A percentile compares a stretch with the other conserved stretches of the same genome.
phyloP scores from a whole-genome alignment of 2,329 filamentous ascomycete species.

The Dryadomyces quercivorus region DNA sequence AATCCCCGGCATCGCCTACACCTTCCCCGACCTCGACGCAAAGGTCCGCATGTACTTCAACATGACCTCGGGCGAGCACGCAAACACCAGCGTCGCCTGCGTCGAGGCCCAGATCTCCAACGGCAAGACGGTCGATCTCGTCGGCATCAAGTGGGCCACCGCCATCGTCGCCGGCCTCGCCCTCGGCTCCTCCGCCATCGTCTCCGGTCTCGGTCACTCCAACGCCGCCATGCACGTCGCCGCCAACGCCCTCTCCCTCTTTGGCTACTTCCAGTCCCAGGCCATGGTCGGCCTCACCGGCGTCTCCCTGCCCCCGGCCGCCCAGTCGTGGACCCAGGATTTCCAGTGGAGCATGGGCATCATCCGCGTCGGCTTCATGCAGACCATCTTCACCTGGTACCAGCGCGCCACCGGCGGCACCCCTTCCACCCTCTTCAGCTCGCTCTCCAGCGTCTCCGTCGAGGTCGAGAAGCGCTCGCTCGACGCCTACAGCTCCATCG shows the following conservation, averaged over 20 bases:
- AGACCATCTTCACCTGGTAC: slow-evolving; percentile 76
- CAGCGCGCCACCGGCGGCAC: slow-evolving; percentile 73
- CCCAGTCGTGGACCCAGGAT: slow-evolving; percentile 78
- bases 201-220: slow-evolving; percentile 71
- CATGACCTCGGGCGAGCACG: slow-evolving; percentile 32
- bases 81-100: slow-evolving; percentile 55
- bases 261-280: slow-evolving; percentile 78
- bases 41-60: slow-evolving; percentile 65
- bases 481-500: slow-evolving; percentile 10
- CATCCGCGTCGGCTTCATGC: slow-evolving; percentile 66
- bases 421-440: slow-evolving; percentile 60
- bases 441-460: slow-evolving; percentile 57
- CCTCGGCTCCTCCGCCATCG: slow-evolving; percentile 65
- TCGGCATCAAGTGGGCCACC: slow-evolving; percentile 68
- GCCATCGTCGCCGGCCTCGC: slow-evolving; percentile 64
- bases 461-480: slow-evolving; percentile 50
- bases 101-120: slow-evolving; percentile 73
- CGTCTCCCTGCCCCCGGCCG: slow-evolving; percentile 65
- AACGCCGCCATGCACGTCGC: slow-evolving; percentile 82
- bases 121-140: slow-evolving; percentile 70
- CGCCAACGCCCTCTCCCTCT: slow-evolving; percentile 71
- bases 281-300: slow-evolving; percentile 70
- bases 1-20: slow-evolving; percentile 70
- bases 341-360: slow-evolving; percentile 91
- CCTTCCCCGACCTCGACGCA: slow-evolving; percentile 72